Percentiles rank a stretch among this genome's conserved stretches.
Evolutionary conservation across 305 asterid genomes (phyloP).

Genomic region (Solanum chacoense): DNA sequence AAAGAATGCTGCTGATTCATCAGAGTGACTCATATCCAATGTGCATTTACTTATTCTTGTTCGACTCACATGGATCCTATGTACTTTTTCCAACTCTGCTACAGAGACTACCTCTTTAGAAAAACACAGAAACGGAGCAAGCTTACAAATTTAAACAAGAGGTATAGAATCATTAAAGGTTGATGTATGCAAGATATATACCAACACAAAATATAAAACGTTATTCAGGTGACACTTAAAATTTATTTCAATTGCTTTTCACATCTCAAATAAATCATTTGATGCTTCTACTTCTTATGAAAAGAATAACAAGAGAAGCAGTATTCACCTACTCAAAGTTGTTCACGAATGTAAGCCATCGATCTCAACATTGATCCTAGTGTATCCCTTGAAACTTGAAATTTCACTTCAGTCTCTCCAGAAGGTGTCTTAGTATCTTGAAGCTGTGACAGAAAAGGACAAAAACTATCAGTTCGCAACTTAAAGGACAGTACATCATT

Average conservation of each 20-base stretch:
- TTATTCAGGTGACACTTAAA: neutral
- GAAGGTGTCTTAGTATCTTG: conserved; percentile 48
- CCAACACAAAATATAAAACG: neutral
- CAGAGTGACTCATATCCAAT: neutral
- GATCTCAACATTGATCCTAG: conserved; percentile 74
- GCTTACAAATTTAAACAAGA: neutral
- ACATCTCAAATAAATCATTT: neutral
- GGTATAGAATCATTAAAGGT: neutral
- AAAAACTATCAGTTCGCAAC: neutral
- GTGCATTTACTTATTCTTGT: neutral
- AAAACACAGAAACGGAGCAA: neutral
- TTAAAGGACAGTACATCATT: neutral
- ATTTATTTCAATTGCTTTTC: neutral
- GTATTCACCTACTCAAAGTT: conserved; percentile 45
- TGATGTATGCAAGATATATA: neutral
- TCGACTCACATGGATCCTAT: neutral
- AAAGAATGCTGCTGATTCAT: neutral
- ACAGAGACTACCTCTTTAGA: neutral
- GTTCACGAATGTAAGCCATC: conserved; percentile 69
- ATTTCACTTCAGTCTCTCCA: conserved; percentile 70
- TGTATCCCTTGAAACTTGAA: conserved; percentile 75
- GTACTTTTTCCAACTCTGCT: neutral
- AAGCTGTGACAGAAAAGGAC: conserved; percentile 36
- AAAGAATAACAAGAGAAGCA: neutral
- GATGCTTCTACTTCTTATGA: neutral